Conservation (phyloP, 768 basidiomycete species). For the Albatrellus ellisii region DNA sequence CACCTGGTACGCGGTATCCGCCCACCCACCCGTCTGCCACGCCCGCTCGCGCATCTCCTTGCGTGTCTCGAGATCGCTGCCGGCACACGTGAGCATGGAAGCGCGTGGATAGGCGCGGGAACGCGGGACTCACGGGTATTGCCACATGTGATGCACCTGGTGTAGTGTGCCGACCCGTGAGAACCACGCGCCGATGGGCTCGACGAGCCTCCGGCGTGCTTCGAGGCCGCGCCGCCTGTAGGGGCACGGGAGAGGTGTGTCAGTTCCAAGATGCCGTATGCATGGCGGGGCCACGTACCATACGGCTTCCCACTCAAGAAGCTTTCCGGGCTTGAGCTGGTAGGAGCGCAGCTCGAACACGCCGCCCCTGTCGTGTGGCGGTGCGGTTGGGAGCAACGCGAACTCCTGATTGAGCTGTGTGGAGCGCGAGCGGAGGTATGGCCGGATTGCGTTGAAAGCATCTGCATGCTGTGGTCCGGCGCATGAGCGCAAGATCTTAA, state of each 20-base stretch:
- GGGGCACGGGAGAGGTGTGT: slow-evolving; percentile 1
- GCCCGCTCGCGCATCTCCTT: slow-evolving; percentile 81
- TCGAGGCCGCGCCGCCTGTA: slow-evolving; percentile 86
- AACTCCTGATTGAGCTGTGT: slow-evolving; percentile 87
- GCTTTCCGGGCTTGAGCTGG: slow-evolving; percentile 73
- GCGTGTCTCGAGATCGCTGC: slow-evolving; percentile 60
- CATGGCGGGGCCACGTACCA: slow-evolving; percentile 39
- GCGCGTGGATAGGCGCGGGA: not conserved
- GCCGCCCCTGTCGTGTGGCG: slow-evolving; percentile 78
- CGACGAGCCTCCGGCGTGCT: slow-evolving; percentile 77
- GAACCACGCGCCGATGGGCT: slow-evolving; percentile 87
- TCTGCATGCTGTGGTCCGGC: slow-evolving; percentile 38
- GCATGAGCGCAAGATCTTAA: not conserved
- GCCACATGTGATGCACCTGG: slow-evolving; percentile 95
- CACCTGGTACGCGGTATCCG: slow-evolving; percentile 83
- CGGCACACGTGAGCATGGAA: not conserved
- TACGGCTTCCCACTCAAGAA: slow-evolving; percentile 90
- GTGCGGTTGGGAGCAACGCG: slow-evolving; percentile 85
- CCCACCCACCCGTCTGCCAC: slow-evolving; percentile 94
- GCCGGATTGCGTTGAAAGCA: slow-evolving; percentile 64
- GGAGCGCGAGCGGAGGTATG: slow-evolving; percentile 57
- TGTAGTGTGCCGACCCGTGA: slow-evolving; percentile 76
- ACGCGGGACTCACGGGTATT: slow-evolving; percentile 57
- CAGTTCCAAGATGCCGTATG: not conserved
- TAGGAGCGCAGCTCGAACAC: slow-evolving; percentile 91